phyloP scores from a whole-genome alignment of 495 filamentous ascomycete genomes.

The Friedmanniomyces simplex region DNA sequence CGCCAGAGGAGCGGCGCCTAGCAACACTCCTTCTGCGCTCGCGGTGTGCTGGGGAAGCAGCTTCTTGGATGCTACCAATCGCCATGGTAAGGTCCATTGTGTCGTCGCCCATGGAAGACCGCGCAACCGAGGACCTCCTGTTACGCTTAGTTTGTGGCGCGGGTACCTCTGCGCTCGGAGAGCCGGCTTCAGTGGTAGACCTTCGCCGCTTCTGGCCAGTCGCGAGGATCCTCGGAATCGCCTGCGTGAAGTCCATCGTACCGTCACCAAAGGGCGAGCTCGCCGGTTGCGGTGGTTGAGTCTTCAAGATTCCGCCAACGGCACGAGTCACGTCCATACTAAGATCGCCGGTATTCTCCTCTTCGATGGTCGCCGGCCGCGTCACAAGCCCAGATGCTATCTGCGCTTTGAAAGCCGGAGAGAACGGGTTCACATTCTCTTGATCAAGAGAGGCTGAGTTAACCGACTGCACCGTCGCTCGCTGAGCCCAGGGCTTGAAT shows the following conservation, averaged over 20 bases:
- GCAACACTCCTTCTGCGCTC: conserved; percentile 20
- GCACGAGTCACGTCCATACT: conserved; percentile 43
- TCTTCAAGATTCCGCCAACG: conserved; percentile 34
- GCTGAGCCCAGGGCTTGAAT: conserved; percentile 57
- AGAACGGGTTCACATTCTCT: conserved; percentile 51
- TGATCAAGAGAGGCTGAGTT: conserved; percentile 41
- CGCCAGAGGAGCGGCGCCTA: conserved; percentile 20
- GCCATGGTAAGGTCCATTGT: conserved; percentile 65
- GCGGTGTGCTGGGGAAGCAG: conserved; percentile 15
- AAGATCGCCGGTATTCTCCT: conserved; percentile 33
- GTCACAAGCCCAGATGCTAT: conserved; percentile 6
- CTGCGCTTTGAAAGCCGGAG: conserved; percentile 22
- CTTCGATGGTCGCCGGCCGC: conserved; percentile 8
- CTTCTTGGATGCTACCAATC: conserved; percentile 59
- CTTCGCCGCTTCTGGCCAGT: conserved; percentile 17
- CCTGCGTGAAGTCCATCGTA: conserved; percentile 35
- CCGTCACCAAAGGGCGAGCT: conserved; percentile 15
- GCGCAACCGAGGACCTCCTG: conserved; percentile 19
- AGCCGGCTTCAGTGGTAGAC: conserved; percentile 18
- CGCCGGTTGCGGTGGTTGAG: conserved; percentile 19
- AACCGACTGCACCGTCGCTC: conserved; percentile 26
- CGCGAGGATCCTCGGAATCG: conserved; percentile 30
- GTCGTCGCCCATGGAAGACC: conserved; percentile 26
- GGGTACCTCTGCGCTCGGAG: conserved; percentile 1
- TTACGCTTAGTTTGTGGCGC: conserved; percentile 5